Evolutionary conservation across 257 asterid species (phyloP).

Genomic region (Solanum tarijense): DNA sequence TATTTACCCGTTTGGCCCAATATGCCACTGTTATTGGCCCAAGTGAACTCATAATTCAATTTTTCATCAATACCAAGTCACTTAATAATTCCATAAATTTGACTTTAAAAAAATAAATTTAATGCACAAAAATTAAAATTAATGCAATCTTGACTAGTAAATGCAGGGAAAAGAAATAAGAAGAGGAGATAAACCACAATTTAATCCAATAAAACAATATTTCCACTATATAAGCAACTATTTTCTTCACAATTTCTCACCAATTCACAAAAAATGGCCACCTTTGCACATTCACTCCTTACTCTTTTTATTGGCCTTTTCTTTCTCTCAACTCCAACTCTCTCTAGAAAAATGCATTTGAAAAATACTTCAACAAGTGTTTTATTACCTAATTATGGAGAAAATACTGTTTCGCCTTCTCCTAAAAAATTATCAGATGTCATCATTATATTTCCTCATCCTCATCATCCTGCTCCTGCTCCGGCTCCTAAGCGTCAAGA

Average conservation of each 20-base stretch:
- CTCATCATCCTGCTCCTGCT: background rate
- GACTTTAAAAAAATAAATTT: too few species aligned
- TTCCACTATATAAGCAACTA: background rate
- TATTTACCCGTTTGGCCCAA: too few species aligned
- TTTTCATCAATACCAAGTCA: background rate
- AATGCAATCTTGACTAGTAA: background rate
- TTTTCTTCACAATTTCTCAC: background rate
- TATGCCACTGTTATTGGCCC: too few species aligned
- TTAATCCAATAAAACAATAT: background rate
- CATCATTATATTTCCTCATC: background rate
- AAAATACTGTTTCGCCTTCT: background rate
- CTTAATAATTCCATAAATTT: background rate
- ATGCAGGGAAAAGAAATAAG: background rate
- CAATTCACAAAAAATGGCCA: background rate
- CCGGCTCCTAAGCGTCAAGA: too few species aligned
- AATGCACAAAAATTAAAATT: too few species aligned
- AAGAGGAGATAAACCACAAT: background rate
- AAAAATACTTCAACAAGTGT: background rate
- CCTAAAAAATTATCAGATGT: background rate
- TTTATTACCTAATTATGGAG: background rate
- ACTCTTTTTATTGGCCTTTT: background rate
- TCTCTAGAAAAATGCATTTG: background rate
- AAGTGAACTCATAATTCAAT: background rate
- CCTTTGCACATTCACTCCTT: background rate
- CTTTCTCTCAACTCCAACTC: background rate